phyloP scores from a whole-genome alignment of 352 stramenopile genomes.

The Pythium oligandrum region DNA sequence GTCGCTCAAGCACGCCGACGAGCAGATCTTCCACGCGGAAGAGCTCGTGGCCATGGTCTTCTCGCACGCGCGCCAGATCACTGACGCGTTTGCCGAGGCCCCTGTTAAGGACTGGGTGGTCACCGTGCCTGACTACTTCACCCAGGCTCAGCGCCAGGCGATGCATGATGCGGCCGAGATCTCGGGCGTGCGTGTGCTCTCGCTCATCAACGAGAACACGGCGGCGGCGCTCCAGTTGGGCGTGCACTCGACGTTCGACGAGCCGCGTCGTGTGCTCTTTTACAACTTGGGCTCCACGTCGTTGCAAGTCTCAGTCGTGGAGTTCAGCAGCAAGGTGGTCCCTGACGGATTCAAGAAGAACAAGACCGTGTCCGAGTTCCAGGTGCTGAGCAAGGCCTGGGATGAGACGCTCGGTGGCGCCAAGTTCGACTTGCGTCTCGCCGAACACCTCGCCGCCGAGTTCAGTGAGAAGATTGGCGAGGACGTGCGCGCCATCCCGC shows the following conservation, averaged over 20 bases:
- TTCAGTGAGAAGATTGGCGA: slow-evolving; percentile 92
- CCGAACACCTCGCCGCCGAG: slow-evolving; percentile 90
- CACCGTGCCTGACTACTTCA: slow-evolving; percentile 95
- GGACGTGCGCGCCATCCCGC: slow-evolving; percentile 87
- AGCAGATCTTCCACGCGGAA: slow-evolving; percentile 86
- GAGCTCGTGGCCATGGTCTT: slow-evolving; percentile 97
- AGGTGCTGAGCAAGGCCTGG: slow-evolving; percentile 93
- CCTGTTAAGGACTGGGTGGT: slow-evolving; percentile 93
- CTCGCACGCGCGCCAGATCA: slow-evolving; percentile 84
- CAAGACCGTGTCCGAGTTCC: slow-evolving; percentile 89
- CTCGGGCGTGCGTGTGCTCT: slow-evolving; percentile 93
- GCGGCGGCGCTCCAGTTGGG: slow-evolving; percentile 95
- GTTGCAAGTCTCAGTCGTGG: slow-evolving; percentile 85
- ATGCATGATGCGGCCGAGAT: slow-evolving; percentile 94
- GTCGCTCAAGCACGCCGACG: slow-evolving; percentile 45
- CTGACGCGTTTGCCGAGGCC: slow-evolving; percentile 58
- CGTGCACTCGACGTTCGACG: slow-evolving; percentile 89
- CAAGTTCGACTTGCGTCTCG: slow-evolving; percentile 90
- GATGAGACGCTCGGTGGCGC: slow-evolving; percentile 90
- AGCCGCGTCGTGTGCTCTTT: slow-evolving; percentile 92
- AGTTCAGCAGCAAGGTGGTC: slow-evolving; percentile 82
- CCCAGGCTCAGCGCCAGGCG: slow-evolving; percentile 92
- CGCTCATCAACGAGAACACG: slow-evolving; percentile 97
- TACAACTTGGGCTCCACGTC: slow-evolving; percentile 97
- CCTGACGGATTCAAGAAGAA: slow-evolving; percentile 90